These are phyloP conservation scores for Lentinula detonsa DNA, from an alignment of 768 basidiomycete species.

Conservation along the genomic window DNA sequence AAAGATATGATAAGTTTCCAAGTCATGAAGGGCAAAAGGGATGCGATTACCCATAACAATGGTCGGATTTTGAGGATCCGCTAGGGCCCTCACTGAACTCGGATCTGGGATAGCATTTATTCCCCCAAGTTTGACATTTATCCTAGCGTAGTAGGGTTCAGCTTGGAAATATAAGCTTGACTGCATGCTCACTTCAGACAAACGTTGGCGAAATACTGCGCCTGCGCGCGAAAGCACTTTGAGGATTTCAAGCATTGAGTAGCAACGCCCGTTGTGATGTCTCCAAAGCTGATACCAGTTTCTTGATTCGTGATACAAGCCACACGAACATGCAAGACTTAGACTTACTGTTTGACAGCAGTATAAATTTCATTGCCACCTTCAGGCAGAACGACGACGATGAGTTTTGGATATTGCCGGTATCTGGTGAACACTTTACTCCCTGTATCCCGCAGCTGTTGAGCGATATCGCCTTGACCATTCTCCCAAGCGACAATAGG, in stretches of 20 bases:
- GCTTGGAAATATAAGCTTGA: conserved; percentile 1
- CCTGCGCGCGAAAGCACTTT: conserved; percentile 62
- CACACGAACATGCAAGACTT: background rate
- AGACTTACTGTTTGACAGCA: conserved; percentile 68
- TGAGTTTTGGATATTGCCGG: conserved; percentile 42
- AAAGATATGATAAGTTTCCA: background rate
- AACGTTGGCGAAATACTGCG: conserved; percentile 80
- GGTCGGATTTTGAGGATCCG: conserved; percentile 68
- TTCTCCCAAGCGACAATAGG: conserved; percentile 48
- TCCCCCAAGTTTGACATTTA: conserved; percentile 82
- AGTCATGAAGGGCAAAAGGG: background rate
- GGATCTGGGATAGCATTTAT: conserved; percentile 77
- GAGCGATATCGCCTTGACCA: conserved; percentile 47
- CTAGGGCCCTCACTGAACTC: conserved; percentile 54
- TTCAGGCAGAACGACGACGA: conserved; percentile 69
- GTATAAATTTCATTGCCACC: conserved; percentile 72
- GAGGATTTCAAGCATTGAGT: conserved; percentile 71
- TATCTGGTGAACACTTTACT: conserved; percentile 33
- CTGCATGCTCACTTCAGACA: conserved; percentile 55
- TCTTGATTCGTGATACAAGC: background rate
- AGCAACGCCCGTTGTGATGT: conserved; percentile 65
- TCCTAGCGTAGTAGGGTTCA: conserved; percentile 30
- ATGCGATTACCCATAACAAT: conserved; percentile 62
- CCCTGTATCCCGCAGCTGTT: conserved; percentile 50
- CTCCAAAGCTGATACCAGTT: conserved; percentile 55